Percentiles rank a stretch among this genome's conserved stretches.
Evolutionary conservation across 1,284 basidiomycete species (phyloP).

Genomic region (Anthracocystis setariae): DNA sequence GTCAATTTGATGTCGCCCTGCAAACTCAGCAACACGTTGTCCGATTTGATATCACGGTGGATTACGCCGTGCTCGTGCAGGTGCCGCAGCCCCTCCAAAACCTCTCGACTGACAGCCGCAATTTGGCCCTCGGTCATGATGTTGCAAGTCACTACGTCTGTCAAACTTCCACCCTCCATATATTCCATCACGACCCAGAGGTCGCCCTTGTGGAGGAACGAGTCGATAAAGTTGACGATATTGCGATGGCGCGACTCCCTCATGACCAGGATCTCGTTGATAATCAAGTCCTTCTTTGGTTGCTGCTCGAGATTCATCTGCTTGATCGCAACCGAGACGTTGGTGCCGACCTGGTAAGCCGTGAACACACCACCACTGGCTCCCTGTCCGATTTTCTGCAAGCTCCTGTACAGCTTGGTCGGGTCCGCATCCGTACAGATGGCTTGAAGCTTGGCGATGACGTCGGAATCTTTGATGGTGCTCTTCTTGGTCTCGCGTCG

Average conservation of each 20-base stretch:
- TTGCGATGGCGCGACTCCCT: conserved; percentile 93
- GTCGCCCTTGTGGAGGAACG: conserved; percentile 95
- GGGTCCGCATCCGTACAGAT: conserved; percentile 99
- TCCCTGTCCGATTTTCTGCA: conserved; percentile 97
- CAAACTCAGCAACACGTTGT: conserved; percentile 92
- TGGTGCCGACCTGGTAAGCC: conserved; percentile 93
- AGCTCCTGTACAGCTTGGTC: conserved; percentile 87
- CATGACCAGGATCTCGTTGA: conserved; percentile 99
- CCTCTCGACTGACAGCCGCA: conserved; percentile 89
- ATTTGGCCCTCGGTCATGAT: conserved; percentile 94
- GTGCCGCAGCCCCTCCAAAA: conserved; percentile 88
- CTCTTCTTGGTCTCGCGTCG: conserved; percentile 79
- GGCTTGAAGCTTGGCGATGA: conserved; percentile 86
- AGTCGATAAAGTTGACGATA: conserved; percentile 99
- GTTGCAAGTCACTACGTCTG: conserved; percentile 95
- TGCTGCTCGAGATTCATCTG: conserved; percentile 99
- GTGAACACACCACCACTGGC: conserved; percentile 98
- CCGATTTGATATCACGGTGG: conserved; percentile 97
- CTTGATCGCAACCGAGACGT: conserved; percentile 95
- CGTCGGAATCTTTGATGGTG: conserved; percentile 82
- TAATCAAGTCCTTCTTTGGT: conserved; percentile 98
- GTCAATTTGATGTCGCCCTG: conserved; percentile 97
- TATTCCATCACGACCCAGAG: conserved; percentile 99
- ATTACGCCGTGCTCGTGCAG: conserved; percentile 94
- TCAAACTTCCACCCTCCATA: conserved; percentile 91